Evolutionary conservation across 140 eudicot species (phyloP).

Genomic region (Ambrosia hybrid): DNA sequence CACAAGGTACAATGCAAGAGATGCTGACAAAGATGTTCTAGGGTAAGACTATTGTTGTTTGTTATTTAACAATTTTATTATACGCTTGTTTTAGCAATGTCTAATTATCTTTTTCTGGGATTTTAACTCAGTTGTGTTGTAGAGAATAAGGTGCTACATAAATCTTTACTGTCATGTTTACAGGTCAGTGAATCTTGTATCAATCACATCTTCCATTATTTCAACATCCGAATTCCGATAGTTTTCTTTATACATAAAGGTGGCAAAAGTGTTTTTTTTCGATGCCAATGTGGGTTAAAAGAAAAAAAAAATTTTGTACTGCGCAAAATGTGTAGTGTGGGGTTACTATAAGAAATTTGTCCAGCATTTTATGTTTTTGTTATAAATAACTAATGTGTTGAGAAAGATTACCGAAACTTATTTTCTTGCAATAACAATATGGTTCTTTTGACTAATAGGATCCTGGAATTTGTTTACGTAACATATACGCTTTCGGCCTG

Average conservation of each 20-base stretch:
- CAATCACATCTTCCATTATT: background rate
- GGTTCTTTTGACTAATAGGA: background rate
- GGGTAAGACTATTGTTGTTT: slow-evolving; percentile 55
- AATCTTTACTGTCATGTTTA: slow-evolving; percentile 66
- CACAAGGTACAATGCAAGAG: slow-evolving; percentile 87
- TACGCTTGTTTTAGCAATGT: background rate
- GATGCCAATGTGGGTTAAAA: too few species aligned
- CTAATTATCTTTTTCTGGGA: slow-evolving; percentile 29
- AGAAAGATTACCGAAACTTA: background rate
- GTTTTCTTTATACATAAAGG: too few species aligned
- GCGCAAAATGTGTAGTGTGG: slow-evolving; percentile 1
- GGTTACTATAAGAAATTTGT: background rate
- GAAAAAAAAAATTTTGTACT: background rate
- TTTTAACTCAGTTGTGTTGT: slow-evolving; percentile 77
- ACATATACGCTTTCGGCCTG: background rate
- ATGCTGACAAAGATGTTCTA: slow-evolving; percentile 67
- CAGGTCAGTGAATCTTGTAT: slow-evolving; percentile 46
- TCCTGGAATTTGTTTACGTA: background rate
- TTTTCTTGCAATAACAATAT: background rate
- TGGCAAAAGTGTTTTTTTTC: too few species aligned
- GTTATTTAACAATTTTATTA: background rate
- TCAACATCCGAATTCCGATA: background rate
- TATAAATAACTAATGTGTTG: background rate
- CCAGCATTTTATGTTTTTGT: background rate
- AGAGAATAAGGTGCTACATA: slow-evolving; percentile 97